A percentile compares a stretch with the other conserved stretches of the same genome.
Conservation (phyloP, 768 basidiomycete species). For the Chlorophyllum brunneum region DNA sequence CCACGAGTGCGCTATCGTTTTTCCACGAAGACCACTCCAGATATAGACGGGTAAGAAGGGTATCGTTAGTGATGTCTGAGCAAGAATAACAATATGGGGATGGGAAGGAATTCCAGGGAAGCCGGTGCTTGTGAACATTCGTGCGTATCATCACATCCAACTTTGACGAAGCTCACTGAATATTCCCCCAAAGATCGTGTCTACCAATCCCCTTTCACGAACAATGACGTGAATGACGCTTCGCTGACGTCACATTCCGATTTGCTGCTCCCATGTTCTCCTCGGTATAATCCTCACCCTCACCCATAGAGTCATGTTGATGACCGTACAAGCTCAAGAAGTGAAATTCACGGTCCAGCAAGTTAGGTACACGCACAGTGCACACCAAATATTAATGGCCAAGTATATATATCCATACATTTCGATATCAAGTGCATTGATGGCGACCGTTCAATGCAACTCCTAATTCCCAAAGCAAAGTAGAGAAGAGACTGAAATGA, state of each 20-base stretch:
- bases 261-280: neutral
- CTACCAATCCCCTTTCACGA: neutral
- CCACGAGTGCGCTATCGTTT: no score
- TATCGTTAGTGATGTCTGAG: no score
- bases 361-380: slow-evolving; percentile 6
- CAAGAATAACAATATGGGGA: neutral
- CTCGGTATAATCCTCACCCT: neutral
- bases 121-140: neutral
- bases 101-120: neutral
- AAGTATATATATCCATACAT: neutral
- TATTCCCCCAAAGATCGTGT: neutral
- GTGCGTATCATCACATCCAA: neutral
- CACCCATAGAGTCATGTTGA: neutral
- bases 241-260: slow-evolving; percentile 3
- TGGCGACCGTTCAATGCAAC: neutral
- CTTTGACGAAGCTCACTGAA: neutral
- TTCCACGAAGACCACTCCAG: no score
- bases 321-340: neutral
- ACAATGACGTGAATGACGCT: neutral
- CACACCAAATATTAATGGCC: neutral
- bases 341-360: slow-evolving; percentile 5
- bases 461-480: slow-evolving; percentile 7
- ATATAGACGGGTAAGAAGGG: no score
- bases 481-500: neutral
- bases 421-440: neutral